Conservation (phyloP, 2,329 filamentous ascomycete genomes). For the Pseudogymnoascus sp. region DNA sequence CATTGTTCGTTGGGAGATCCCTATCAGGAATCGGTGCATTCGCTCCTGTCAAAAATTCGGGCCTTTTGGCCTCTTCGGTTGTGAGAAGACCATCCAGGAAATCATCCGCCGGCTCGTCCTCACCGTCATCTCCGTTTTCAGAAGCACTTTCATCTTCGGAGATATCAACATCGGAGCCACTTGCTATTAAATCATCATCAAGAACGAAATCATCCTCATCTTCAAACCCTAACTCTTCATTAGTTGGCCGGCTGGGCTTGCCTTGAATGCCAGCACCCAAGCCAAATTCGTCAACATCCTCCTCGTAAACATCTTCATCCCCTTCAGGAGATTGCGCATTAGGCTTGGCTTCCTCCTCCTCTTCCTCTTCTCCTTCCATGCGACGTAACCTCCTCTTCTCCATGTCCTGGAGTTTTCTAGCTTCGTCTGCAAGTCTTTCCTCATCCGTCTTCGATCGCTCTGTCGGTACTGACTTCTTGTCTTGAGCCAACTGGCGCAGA, state of each 20-base stretch:
- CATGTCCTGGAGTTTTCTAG: conserved; percentile 65
- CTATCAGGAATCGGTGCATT: conserved; percentile 36
- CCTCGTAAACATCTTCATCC: conserved; percentile 30
- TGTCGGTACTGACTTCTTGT: conserved; percentile 75
- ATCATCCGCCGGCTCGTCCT: conserved; percentile 51
- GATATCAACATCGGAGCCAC: conserved; percentile 51
- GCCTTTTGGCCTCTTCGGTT: conserved; percentile 45
- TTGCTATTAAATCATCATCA: conserved; percentile 80
- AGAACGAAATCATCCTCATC: conserved; percentile 93
- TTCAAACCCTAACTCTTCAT: conserved; percentile 62
- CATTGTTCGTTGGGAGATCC: conserved; percentile 29
- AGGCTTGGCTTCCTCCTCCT: conserved; percentile 37
- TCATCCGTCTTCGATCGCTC: conserved; percentile 88
- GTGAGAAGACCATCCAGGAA: conserved; percentile 62
- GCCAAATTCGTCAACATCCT: conserved; percentile 42
- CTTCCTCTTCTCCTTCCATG: conserved; percentile 77
- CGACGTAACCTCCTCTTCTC: conserved; percentile 74
- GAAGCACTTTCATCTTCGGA: conserved; percentile 35
- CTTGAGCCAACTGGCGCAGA: conserved; percentile 72
- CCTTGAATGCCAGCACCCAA: conserved; percentile 50
- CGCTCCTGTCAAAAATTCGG: conserved; percentile 39
- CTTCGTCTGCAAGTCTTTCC: conserved; percentile 70
- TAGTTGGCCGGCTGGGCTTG: conserved; percentile 24
- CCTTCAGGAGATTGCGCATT: conserved; percentile 28
- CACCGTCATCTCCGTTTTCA: conserved; percentile 32